Conservation (phyloP, 2,329 filamentous ascomycete genomes). For the Ophiostoma triangulosporum region DNA sequence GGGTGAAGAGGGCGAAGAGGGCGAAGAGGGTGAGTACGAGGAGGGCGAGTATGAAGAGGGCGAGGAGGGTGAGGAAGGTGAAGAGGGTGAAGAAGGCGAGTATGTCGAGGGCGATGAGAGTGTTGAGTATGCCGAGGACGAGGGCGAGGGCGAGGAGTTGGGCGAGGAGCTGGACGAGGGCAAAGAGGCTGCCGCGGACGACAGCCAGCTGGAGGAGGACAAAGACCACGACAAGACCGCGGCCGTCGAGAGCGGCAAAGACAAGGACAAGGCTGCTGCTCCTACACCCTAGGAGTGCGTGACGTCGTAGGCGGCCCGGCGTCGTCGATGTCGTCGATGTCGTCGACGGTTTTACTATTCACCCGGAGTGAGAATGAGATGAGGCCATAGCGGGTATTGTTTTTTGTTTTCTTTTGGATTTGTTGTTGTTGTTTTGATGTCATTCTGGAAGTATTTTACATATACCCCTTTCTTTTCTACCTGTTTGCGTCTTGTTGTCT, state of each 20-base stretch:
- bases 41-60: slow-evolving; percentile 1
- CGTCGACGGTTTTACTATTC: background rate
- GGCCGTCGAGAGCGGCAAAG: background rate
- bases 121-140: background rate
- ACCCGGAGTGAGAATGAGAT: background rate
- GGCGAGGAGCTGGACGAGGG: background rate
- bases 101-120: slow-evolving; percentile 8
- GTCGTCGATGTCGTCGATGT: background rate
- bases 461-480: background rate
- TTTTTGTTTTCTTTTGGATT: background rate
- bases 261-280: background rate
- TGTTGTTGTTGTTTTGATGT: background rate
- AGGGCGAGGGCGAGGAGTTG: background rate
- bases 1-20: background rate
- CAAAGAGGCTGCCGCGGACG: background rate
- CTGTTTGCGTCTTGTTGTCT: background rate
- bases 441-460: slow-evolving; percentile 1
- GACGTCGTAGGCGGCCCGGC: background rate
- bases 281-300: background rate
- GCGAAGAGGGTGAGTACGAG: background rate
- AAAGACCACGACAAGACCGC: background rate
- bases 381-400: background rate
- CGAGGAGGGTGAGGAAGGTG: background rate
- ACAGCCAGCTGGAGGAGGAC: background rate
- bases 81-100: slow-evolving; percentile 10